These are phyloP conservation scores for Cadophora sp. DNA, from an alignment of 2,329 filamentous ascomycete genomes.

Conservation along the genomic window DNA sequence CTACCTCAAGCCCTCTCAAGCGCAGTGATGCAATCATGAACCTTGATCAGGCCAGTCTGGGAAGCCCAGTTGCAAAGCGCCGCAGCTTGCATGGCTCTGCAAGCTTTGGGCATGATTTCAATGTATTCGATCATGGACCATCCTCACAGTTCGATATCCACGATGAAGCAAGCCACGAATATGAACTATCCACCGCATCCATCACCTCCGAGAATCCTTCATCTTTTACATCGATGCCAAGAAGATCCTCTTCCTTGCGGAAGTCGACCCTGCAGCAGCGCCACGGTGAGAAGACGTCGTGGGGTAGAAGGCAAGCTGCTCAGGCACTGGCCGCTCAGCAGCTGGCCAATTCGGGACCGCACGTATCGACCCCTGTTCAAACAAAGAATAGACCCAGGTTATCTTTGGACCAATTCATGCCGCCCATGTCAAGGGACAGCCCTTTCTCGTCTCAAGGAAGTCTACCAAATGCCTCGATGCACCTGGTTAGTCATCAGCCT, in stretches of 20 bases:
- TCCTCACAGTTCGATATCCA: conserved; percentile 58
- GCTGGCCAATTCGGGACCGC: conserved; percentile 42
- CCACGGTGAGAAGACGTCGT: conserved; percentile 70
- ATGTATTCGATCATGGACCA: conserved; percentile 74
- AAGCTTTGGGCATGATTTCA: conserved; percentile 67
- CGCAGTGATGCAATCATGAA: conserved; percentile 91
- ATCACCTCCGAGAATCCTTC: conserved; percentile 36
- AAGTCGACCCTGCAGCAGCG: conserved; percentile 90
- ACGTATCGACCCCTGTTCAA: conserved; percentile 62
- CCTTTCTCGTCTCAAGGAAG: conserved; percentile 64
- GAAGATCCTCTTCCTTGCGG: conserved; percentile 77
- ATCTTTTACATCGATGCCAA: conserved; percentile 59
- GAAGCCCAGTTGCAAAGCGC: conserved; percentile 89
- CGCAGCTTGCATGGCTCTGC: conserved; percentile 82
- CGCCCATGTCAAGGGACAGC: conserved; percentile 68
- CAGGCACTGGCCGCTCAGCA: conserved; percentile 47
- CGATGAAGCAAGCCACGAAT: conserved; percentile 55
- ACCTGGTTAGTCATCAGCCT: conserved; percentile 61
- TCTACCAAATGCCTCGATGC: conserved; percentile 60
- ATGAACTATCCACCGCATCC: conserved; percentile 55
- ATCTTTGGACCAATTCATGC: conserved; percentile 79
- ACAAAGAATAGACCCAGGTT: conserved; percentile 71
- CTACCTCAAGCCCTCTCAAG: conserved; percentile 84
- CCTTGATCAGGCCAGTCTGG: conserved; percentile 76
- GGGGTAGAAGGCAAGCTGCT: conserved; percentile 64